These are phyloP conservation scores for Talinum fruticosum DNA, from an alignment of 148 eudicot genomes.

Conservation along the genomic window DNA sequence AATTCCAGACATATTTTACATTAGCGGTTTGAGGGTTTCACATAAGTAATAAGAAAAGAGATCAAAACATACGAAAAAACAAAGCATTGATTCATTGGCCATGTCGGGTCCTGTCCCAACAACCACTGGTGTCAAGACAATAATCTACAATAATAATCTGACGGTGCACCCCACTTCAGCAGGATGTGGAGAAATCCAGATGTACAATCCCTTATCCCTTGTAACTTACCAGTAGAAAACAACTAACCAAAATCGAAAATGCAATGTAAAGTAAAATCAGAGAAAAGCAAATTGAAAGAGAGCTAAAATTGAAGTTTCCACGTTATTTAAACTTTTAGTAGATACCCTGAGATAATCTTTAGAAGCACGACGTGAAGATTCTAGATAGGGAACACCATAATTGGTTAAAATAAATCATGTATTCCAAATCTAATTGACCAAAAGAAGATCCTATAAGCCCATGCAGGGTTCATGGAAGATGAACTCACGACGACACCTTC, in stretches of 20 bases:
- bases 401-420: background rate
- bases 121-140: background rate
- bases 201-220: background rate
- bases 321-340: background rate
- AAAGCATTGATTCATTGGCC: background rate
- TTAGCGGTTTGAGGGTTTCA: background rate
- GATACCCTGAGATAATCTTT: background rate
- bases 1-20: no score
- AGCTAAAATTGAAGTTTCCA: no score
- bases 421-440: background rate
- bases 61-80: background rate
- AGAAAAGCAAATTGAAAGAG: background rate
- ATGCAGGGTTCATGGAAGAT: no score
- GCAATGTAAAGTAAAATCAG: background rate
- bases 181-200: background rate
- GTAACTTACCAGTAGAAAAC: background rate
- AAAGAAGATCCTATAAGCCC: no score
- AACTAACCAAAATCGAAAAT: background rate
- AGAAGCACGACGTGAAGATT: background rate
- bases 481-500: no score
- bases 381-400: conserved; percentile 2
- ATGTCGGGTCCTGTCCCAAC: background rate
- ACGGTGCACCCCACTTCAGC: background rate
- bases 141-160: background rate
- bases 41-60: background rate